phyloP scores from a whole-genome alignment of 371 early-diverging fungal genomes.

The Syncephalastrum sp. region DNA sequence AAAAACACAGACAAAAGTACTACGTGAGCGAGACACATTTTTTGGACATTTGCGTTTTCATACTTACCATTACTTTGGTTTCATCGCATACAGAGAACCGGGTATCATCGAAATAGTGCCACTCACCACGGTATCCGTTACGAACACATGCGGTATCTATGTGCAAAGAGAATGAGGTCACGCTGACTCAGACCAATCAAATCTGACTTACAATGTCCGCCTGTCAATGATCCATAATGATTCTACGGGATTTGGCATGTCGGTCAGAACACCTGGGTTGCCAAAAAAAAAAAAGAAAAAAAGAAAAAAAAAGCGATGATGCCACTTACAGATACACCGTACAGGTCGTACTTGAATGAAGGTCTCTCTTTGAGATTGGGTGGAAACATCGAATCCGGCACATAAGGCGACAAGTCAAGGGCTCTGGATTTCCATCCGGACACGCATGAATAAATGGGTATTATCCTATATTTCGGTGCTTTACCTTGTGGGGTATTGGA shows the following conservation, averaged over 20 bases:
- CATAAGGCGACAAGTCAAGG: constrained; percentile 32
- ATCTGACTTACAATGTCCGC: constrained; percentile 77
- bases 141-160: constrained; percentile 86
- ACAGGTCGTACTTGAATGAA: constrained; percentile 73
- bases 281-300: too few species aligned
- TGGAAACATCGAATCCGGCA: constrained; percentile 58
- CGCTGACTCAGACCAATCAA: not conserved
- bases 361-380: constrained; percentile 53
- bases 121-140: constrained; percentile 73
- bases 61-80: constrained; percentile 60
- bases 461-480: not conserved
- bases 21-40: not conserved
- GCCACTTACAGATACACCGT: constrained; percentile 78
- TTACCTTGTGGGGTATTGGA: constrained; percentile 77
- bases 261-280: not conserved
- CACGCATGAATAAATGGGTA: constrained; percentile 7
- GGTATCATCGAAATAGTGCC: constrained; percentile 95
- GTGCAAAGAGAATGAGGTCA: constrained; percentile 4
- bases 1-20: not conserved
- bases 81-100: constrained; percentile 70
- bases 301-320: too few species aligned
- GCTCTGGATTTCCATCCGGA: constrained; percentile 17
- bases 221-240: constrained; percentile 89
- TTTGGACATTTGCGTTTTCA: not conserved
- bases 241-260: constrained; percentile 43